A percentile compares a stretch with the other conserved stretches of the same genome.
phyloP scores from a whole-genome alignment of 2,329 filamentous ascomycete species.

The Didymella glomerata region DNA sequence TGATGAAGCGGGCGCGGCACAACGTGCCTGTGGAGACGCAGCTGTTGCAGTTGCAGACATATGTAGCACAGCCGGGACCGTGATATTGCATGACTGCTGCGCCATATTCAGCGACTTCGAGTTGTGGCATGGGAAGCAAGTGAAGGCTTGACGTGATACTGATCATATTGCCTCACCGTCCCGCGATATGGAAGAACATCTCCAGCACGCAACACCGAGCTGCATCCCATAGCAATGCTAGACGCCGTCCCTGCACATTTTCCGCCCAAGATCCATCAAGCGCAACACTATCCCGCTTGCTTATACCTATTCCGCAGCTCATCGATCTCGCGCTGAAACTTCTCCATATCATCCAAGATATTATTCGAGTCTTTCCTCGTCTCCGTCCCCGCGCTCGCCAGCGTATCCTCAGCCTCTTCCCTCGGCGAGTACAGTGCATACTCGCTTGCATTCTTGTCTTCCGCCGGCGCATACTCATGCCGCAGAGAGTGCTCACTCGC shows the following conservation, averaged over 20 bases:
- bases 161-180: too few relatives aligned
- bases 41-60: slow-evolving; percentile 46
- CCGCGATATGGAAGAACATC: too few relatives aligned
- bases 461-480: slow-evolving; percentile 34
- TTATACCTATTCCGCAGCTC: slow-evolving; percentile 45
- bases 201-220: too few relatives aligned
- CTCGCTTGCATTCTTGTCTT: slow-evolving; percentile 32
- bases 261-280: background rate
- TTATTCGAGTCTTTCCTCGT: slow-evolving; percentile 34
- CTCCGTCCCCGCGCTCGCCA: slow-evolving; percentile 14
- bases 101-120: too few relatives aligned
- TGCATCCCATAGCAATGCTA: background rate
- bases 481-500: slow-evolving; percentile 46
- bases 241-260: background rate
- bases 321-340: slow-evolving; percentile 52
- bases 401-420: slow-evolving; percentile 36
- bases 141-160: too few relatives aligned
- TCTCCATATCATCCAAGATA: slow-evolving; percentile 52
- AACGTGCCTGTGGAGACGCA: slow-evolving; percentile 41
- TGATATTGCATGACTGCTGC: background rate
- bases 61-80: slow-evolving; percentile 30
- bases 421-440: slow-evolving; percentile 39
- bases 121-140: too few relatives aligned
- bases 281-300: slow-evolving; percentile 23
- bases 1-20: slow-evolving; percentile 40